Evolutionary conservation across 2,329 filamentous ascomycete species (phyloP), one percentile per base, ranked within the genome.

Genomic region (Tolypocladium album): DNA sequence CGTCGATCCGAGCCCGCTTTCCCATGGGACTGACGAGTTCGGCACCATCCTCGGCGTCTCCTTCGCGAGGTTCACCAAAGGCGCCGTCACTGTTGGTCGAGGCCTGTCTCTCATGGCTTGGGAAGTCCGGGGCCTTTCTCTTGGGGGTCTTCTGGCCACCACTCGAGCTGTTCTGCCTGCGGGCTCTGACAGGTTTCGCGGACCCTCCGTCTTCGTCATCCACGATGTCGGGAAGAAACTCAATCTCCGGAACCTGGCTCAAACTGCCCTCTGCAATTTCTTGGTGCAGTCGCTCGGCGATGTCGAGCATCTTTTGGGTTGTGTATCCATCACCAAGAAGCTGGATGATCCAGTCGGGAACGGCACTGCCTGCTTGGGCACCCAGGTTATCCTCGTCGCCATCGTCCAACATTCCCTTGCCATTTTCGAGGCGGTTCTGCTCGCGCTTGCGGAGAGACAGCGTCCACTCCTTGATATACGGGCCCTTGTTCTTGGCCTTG

Each of bases 401-500:
- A 7, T 71, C 72, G 0, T 75, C 72, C 13, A 34, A 22, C 27
- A 38, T 45, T 6, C 42, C 55, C 42, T 67, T 66, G 27, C 68
- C 72, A 36, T 73, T 73, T 15, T 74, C 71, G 9, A 85, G 73
- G 5, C 85, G 80, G 65, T 81, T 78, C 67, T 84, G 78, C 68
- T 89, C 86, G 17, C 87, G 82, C 72, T 87, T 87, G 53, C 86
- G 80, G 56, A 87, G 78, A 7, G 79, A 80, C 8, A 91, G 72
- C 1, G 82, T 79, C 82, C 88, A 91, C 64, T 69, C 68, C 53
- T 69, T 71, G 59, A 75, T 73, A 56, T 67, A 68, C 6, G 72
- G 69, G 0, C 70, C 68, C 55, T 67, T 66, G 31, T 65, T 68
- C 20, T 64, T 62, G 38, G 63, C 67, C 43, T 72, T 66, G 61